These are phyloP conservation scores for Allium fistulosum DNA, from an alignment of 106 monocot species.

Conservation along the genomic window DNA sequence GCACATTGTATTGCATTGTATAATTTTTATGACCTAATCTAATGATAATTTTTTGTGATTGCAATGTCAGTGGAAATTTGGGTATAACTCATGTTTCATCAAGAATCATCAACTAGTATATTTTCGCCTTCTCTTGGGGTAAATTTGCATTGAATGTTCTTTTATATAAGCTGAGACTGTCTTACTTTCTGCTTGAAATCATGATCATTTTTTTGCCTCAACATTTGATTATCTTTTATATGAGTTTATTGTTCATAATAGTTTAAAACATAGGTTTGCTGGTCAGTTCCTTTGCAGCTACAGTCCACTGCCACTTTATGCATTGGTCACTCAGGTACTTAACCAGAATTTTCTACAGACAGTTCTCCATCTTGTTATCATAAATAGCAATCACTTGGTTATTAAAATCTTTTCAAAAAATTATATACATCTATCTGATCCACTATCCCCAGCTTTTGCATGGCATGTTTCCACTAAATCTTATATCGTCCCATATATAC, in stretches of 20 bases:
- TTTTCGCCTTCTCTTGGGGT: conserved; percentile 83
- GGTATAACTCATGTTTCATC: conserved; percentile 88
- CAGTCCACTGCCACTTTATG: conserved; percentile 91
- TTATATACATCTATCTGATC: too few relatives aligned
- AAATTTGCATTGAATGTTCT: not conserved
- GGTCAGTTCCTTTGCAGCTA: conserved; percentile 97
- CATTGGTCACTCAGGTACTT: conserved; percentile 85
- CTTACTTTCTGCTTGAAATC: not conserved
- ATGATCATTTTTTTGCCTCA: not conserved
- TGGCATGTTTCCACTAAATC: too few relatives aligned
- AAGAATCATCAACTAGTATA: conserved; percentile 72
- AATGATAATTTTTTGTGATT: too few relatives aligned
- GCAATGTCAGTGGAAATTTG: conserved; percentile 13
- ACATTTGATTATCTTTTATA: not conserved
- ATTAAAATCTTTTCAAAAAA: too few relatives aligned
- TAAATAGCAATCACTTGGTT: too few relatives aligned
- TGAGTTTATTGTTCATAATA: not conserved
- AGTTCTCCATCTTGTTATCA: not conserved
- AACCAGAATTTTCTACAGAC: too few relatives aligned
- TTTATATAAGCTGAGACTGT: not conserved
- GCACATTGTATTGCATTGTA: not conserved
- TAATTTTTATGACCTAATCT: not conserved
- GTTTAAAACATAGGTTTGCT: conserved; percentile 46
- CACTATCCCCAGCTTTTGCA: too few relatives aligned
- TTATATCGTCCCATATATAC: too few relatives aligned